Base-by-base conservation (phyloP, 179 eudicot species). In the Carnegiea gigantea region DNA sequence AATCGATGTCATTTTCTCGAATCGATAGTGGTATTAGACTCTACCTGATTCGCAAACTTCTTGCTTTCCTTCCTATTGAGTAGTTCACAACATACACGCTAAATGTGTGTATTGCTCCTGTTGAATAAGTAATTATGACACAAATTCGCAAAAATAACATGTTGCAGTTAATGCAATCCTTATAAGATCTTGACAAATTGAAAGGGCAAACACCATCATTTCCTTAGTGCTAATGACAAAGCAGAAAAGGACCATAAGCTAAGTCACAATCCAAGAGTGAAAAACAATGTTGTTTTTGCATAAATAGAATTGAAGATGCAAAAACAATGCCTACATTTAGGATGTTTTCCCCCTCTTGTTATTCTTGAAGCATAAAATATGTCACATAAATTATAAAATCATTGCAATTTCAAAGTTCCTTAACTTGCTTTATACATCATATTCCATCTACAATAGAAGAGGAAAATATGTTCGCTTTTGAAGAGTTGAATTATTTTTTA, bases 101-200 rank as follows among this genome's bases (percentile, higher is more conserved):
- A 28, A 76, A 38, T 36, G 5, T 18, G 14, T 30, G 78, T 30
- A 24, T 76, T 51, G 60, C 13, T n/a, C 79, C 36, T n/a, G 23
- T 80, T 62, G 21, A 81, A 28, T 28, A 75, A 64, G 79, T 59
- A 67, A 67, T 70, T 15, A 24, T 76, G 51, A 51, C 76, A 65
- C 64, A 40, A 59, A 70, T 43, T 77, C 7, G 73, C 33, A 70
- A 77, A 70, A 70, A 82, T 76, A 77, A 82, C 77, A 77, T 76
- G 38, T 70, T 57, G 57, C 57, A 48, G 38, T 59, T 82, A 59
- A 82, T 26, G 71, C 77, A 15, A 77, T 77, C 33, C 36, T 82
- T 12, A 12, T 48, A 82, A 82, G 71, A 40, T 53, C 23, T 72
- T n/a, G 3, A 54, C 62, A 54, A 30, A 70, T 70, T 70, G 30